Base-by-base conservation (phyloP, 768 basidiomycete genomes). In the Psilocybe tampanensis region DNA sequence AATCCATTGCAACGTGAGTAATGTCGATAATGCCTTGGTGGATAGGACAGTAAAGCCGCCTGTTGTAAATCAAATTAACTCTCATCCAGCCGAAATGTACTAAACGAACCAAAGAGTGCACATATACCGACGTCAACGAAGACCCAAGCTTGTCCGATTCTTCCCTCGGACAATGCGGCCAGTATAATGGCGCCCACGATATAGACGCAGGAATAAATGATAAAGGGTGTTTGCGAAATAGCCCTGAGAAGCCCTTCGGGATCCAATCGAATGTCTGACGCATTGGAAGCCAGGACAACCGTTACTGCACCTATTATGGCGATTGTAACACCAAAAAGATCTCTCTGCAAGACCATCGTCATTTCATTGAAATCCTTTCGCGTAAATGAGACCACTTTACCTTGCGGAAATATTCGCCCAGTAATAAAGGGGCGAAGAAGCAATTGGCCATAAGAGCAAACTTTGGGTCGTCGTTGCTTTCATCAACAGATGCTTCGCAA, bases 381-480 rank as follows among this genome's bases (percentile, higher is more conserved):
- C 34, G 23, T 6, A 36, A 34, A 39, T 15, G 29, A 26, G 60
- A 60, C 21, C 15, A 67, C 61, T 72, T 69, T 68, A 88, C 88
- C 73, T 81, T 88, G 33, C 89, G 86, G 68, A 99, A 95, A 5
- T 81, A 82, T 73, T 98, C 93, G 8, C 84, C 79, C 9, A 94
- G 80, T 66, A 98, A 82, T 2, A 94, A 64, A 15, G 96, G 96
- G 1, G 95, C 94, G 61, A 98, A 94, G 39, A 95, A 79, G 66
- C 95, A 98, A 70, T 98, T 98, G 13, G 96, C 93, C 57, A 96
- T 86, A n/a, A 98, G 78, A 2, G 94, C 94, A 70, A 94, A 90
- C 87, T 94, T 24, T 4, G 44, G 29, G 29, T 29, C 29, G 29
- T 29, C 29, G 9, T 29, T 9, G 29, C 29, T 29, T 29, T 29